Evolutionary conservation across 2,329 filamentous ascomycete species (phyloP).

Genomic region (Sphaerostilbella broomeana): DNA sequence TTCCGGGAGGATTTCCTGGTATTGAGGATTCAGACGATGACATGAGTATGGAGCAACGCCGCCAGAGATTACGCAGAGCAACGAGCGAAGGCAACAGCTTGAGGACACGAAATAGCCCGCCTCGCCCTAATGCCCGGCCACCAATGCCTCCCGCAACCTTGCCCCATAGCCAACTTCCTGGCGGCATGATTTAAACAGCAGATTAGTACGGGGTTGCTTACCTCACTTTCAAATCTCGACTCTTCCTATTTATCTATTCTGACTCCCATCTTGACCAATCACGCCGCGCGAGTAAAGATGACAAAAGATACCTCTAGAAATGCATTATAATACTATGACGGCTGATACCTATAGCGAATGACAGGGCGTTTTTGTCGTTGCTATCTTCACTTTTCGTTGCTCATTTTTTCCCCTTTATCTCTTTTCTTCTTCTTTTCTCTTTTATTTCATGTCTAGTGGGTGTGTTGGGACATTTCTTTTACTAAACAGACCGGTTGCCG

Average conservation of each 20-base stretch:
- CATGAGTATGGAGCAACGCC: conserved; percentile 26
- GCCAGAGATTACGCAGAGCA: conserved; percentile 38
- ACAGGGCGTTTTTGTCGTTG: conserved; percentile 2
- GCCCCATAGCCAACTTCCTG: conserved; percentile 29
- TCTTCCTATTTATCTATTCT: not conserved
- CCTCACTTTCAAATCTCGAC: conserved; percentile 3
- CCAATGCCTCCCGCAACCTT: conserved; percentile 23
- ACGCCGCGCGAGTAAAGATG: conserved; percentile 2
- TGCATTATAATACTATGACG: conserved; percentile 13
- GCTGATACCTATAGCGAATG: conserved; percentile 3
- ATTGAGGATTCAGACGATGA: conserved; percentile 34
- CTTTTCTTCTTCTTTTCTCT: conserved; percentile 12
- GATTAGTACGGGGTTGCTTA: not conserved
- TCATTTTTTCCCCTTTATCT: conserved; percentile 11
- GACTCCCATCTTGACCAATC: conserved; percentile 1
- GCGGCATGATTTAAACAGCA: conserved; percentile 41
- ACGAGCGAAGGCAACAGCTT: conserved; percentile 34
- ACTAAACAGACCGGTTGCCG: conserved; percentile 11
- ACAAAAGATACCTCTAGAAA: conserved; percentile 6
- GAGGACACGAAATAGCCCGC: conserved; percentile 24
- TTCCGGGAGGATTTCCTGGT: conserved; percentile 15
- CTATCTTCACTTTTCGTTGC: conserved; percentile 14
- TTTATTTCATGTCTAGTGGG: not conserved
- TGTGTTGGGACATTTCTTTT: conserved; percentile 2
- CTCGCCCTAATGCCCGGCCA: conserved; percentile 21